phyloP scores from a whole-genome alignment of 306 rosid species.

The Malus fusca region DNA sequence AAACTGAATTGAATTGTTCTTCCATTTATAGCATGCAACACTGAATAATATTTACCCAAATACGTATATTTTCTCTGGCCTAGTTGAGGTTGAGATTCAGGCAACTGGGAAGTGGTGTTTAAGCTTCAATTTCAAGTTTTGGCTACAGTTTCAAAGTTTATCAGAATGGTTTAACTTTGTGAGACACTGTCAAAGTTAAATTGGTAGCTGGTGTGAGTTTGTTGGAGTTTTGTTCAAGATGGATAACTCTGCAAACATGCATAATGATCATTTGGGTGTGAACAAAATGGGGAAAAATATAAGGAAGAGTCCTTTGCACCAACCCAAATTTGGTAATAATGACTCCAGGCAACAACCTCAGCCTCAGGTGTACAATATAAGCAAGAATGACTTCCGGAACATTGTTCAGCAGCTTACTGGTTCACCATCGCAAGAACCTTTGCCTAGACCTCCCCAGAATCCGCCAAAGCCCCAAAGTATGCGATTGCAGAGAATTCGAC shows the following conservation, averaged over 20 bases:
- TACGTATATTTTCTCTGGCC: not conserved
- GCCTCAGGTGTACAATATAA: slow-evolving; percentile 93
- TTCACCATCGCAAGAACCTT: slow-evolving; percentile 77
- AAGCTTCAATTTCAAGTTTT: slow-evolving; percentile 19
- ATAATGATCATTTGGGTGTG: slow-evolving; percentile 73
- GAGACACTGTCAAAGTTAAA: slow-evolving; percentile 10
- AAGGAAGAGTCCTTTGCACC: slow-evolving; percentile 85
- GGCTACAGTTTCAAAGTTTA: slow-evolving; percentile 24
- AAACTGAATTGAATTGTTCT: not conserved
- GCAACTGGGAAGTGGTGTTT: not conserved
- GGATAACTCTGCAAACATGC: slow-evolving; percentile 70
- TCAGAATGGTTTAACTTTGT: slow-evolving; percentile 29
- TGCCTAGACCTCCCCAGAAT: slow-evolving; percentile 66
- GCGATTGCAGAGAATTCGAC: slow-evolving; percentile 81
- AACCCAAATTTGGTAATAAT: slow-evolving; percentile 61
- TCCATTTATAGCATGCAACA: not conserved
- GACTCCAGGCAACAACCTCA: slow-evolving; percentile 80
- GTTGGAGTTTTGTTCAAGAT: slow-evolving; percentile 21
- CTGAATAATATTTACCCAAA: not conserved
- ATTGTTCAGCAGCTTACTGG: slow-evolving; percentile 97
- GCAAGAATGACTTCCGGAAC: slow-evolving; percentile 87
- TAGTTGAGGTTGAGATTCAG: not conserved
- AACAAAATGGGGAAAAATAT: slow-evolving; percentile 84
- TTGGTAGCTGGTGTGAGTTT: slow-evolving; percentile 16
- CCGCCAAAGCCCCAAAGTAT: slow-evolving; percentile 75